Evolutionary conservation across 768 basidiomycete genomes (phyloP).

Genomic region (Lactarius psammicola): DNA sequence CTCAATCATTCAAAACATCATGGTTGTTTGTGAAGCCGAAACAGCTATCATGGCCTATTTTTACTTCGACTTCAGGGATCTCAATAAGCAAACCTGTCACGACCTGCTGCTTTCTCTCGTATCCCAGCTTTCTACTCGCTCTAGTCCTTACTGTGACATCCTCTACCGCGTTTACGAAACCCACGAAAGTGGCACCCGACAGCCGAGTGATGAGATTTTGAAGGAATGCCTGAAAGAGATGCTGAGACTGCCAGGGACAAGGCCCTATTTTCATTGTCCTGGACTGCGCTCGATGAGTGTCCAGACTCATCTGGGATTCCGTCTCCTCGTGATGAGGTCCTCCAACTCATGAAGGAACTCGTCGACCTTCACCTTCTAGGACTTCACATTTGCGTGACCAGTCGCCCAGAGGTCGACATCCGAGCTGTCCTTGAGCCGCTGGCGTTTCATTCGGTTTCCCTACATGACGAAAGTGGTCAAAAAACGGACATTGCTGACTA

Average conservation of each 20-base stretch:
- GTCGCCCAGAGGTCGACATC: background rate
- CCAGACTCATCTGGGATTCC: background rate
- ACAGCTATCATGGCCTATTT: background rate
- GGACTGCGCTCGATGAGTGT: background rate
- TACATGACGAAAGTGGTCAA: background rate
- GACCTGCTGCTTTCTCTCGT: background rate
- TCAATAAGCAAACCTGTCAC: background rate
- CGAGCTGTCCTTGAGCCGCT: background rate
- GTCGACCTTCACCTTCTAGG: background rate
- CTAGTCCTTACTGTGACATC: background rate
- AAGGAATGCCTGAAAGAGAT: background rate
- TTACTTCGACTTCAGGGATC: background rate
- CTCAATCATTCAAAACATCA: background rate
- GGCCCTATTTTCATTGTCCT: background rate
- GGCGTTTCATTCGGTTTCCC: background rate
- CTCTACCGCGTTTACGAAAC: background rate
- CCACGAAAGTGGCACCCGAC: background rate
- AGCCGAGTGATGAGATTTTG: background rate
- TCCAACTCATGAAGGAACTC: background rate
- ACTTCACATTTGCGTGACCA: background rate
- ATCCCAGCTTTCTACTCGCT: background rate
- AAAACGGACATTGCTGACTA: background rate
- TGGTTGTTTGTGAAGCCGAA: background rate
- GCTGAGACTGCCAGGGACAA: background rate
- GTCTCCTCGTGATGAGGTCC: background rate